A percentile compares a stretch with the other conserved stretches of the same genome.
Conservation (phyloP, 2,329 filamentous ascomycete species). For the Cercospora berteroae region DNA sequence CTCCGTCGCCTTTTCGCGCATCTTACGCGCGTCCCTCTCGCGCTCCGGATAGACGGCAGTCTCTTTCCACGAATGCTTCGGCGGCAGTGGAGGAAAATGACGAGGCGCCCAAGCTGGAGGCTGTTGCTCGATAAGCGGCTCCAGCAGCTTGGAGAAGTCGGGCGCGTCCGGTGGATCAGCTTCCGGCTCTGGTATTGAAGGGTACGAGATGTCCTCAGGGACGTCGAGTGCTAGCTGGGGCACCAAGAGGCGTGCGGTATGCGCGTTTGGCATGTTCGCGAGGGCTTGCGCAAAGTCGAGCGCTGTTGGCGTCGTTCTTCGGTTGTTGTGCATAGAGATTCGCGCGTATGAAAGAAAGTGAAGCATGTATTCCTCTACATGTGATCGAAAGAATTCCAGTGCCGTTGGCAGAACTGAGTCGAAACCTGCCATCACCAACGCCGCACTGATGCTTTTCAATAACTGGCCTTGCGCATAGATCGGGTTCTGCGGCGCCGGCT, state of each 20-base stretch:
- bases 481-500: conserved; percentile 48
- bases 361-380: conserved; percentile 60
- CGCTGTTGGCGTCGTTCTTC: conserved; percentile 56
- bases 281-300: conserved; percentile 59
- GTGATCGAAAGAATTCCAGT: conserved; percentile 55
- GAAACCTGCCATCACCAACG: conserved; percentile 54
- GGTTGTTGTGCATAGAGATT: conserved; percentile 57
- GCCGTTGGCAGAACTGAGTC: conserved; percentile 55
- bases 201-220: conserved; percentile 38
- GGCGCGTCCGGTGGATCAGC: conserved; percentile 43
- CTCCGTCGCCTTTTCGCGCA: conserved; percentile 59
- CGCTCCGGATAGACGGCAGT: conserved; percentile 59
- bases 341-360: conserved; percentile 55
- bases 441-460: conserved; percentile 54
- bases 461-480: conserved; percentile 55
- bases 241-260: conserved; percentile 40
- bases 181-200: conserved; percentile 43
- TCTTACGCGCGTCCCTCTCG: conserved; percentile 57
- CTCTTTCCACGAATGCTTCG: conserved; percentile 62
- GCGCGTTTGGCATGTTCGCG: conserved; percentile 39
- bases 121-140: conserved; percentile 51
- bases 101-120: conserved; percentile 55
- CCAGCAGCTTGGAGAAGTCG: conserved; percentile 51
- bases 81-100: conserved; percentile 62
- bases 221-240: conserved; percentile 42